Evolutionary conservation across 2,329 filamentous ascomycete genomes (phyloP).

Genomic region (Bisporella sp.): DNA sequence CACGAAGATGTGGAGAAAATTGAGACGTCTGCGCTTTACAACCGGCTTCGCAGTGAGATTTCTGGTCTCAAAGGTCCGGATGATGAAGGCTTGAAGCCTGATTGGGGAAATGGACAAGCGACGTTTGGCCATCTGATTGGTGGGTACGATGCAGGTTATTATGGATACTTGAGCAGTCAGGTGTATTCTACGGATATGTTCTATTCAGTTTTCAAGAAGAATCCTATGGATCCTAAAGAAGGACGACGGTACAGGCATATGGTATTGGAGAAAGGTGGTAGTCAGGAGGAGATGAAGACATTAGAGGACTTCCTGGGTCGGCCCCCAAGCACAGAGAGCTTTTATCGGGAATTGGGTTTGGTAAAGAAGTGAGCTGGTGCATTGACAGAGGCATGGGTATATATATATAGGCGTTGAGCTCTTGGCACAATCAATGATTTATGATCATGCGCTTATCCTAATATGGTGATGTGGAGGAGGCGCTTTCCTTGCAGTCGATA

Average conservation of each 20-base stretch:
- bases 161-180: conserved; percentile 66
- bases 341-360: conserved; percentile 69
- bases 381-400: too few species aligned
- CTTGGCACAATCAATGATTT: too few species aligned
- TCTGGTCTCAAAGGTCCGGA: conserved; percentile 69
- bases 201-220: conserved; percentile 67
- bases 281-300: conserved; percentile 74
- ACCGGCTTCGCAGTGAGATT: conserved; percentile 65
- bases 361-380: conserved; percentile 5
- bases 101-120: conserved; percentile 72
- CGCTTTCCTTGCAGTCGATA: too few species aligned
- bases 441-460: too few species aligned
- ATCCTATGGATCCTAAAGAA: conserved; percentile 71
- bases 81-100: conserved; percentile 42
- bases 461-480: too few species aligned
- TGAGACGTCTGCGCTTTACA: conserved; percentile 62
- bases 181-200: conserved; percentile 88
- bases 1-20: conserved; percentile 62
- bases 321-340: conserved; percentile 69
- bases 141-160: conserved; percentile 81
- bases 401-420: too few species aligned
- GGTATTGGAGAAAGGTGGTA: conserved; percentile 71
- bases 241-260: conserved; percentile 72
- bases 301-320: conserved; percentile 72
- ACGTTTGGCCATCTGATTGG: conserved; percentile 79